A percentile compares a stretch with the other conserved stretches of the same genome.
These are phyloP conservation scores for Kodamaea ohmeri DNA, from an alignment of 1,139 yeast species.

Conservation along the genomic window DNA sequence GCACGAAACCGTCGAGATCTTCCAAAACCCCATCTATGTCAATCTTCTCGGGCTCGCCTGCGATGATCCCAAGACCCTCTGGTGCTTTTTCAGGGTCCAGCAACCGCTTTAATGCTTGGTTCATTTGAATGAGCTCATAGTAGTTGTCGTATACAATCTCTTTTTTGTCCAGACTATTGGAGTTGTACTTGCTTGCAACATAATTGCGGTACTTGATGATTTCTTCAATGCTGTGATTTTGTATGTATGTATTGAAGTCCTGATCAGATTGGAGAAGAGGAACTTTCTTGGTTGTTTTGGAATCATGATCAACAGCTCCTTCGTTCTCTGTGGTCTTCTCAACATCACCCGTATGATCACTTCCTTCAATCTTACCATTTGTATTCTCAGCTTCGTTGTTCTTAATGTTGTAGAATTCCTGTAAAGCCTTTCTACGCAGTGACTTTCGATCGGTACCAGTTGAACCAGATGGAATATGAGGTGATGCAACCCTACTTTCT, in stretches of 20 bases:
- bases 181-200: slow-evolving; percentile 31
- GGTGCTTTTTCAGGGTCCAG: slow-evolving; percentile 20
- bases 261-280: slow-evolving; percentile 10
- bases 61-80: slow-evolving; percentile 14
- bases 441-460: slow-evolving; percentile 36
- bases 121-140: slow-evolving; percentile 44
- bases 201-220: slow-evolving; percentile 37
- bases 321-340: no score
- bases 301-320: no score
- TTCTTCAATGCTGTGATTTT: slow-evolving; percentile 26
- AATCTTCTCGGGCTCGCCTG: slow-evolving; percentile 6
- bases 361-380: no score
- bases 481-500: no score
- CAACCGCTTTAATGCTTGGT: slow-evolving; percentile 34
- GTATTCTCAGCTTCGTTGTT: slow-evolving; percentile 8
- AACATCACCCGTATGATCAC: no score
- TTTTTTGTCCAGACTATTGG: slow-evolving; percentile 44
- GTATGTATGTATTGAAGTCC: slow-evolving; percentile 19
- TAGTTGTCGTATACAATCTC: slow-evolving; percentile 48
- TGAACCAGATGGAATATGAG: no score
- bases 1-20: slow-evolving; percentile 29
- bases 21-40: slow-evolving; percentile 25
- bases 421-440: slow-evolving; percentile 44
- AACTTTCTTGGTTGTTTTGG: slow-evolving; percentile 1
- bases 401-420: slow-evolving; percentile 41